Evolutionary conservation across 352 stramenopile species (phyloP), one percentile per base, ranked within the genome.

Genomic region (Halophytophthora polymorphica): DNA sequence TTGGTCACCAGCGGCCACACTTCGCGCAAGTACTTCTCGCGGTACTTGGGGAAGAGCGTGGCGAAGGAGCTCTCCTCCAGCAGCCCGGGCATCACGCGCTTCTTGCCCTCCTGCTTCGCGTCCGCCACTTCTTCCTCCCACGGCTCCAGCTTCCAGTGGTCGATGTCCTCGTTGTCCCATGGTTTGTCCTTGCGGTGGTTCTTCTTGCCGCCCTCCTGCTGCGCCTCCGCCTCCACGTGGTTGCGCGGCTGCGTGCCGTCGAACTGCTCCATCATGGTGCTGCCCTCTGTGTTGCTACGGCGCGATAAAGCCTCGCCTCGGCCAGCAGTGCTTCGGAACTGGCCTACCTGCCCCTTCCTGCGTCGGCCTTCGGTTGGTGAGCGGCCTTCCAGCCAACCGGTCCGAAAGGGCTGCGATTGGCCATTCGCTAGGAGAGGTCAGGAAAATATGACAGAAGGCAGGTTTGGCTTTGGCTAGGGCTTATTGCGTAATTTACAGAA

Each of bases 31-130:
- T 99, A 99, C 60, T 98, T 98, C 73, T 99, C 97, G 36, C 97
- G 83, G 72, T 99, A 99, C 66, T 98, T 98, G 35, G 97, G 97
- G 69, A 99, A 99, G 14, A 99, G 87, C 47, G 97, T 99, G 34
- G 97, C 97, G 71, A 99, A 99, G 47, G 87, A 98, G 37, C 90
- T 98, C 81, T 99, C 97, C 71, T 99, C 96, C 22, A 99, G 76
- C 52, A 99, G 85, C 18, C 83, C 77, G 13, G 76, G 73, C 76
- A 91, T 86, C 38, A 59, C 63, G 49, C 71, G 50, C 57, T 70
- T 84, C 65, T 86, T 78, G 45, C 68, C 71, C 13, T 64, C 66
- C 56, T 90, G 81, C 60, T 96, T 81, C 23, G 94, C 88, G 42
- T 96, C 73, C 23, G 98, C 56, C 18, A 85, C 31, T 56, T 90